phyloP scores from a whole-genome alignment of 345 rosid species.

The Anacardium occidentale region DNA sequence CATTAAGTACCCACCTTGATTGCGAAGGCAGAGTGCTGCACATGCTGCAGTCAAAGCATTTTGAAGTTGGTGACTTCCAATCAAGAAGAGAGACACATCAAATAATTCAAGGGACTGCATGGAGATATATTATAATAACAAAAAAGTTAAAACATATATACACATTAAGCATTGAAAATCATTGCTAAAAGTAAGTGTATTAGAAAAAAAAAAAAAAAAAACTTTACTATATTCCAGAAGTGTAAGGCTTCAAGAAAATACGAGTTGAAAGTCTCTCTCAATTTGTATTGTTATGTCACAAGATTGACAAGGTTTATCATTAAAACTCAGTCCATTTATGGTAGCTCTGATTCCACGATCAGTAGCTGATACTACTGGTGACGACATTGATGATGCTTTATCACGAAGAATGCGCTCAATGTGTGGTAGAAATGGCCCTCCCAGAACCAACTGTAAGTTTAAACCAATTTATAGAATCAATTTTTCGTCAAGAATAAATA shows the following conservation, averaged over 20 bases:
- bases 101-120: constrained; percentile 59
- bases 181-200: neutral
- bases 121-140: neutral
- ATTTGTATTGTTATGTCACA: constrained; percentile 56
- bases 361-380: constrained; percentile 61
- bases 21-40: constrained; percentile 63
- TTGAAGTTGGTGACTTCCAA: constrained; percentile 87
- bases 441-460: constrained; percentile 55
- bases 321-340: constrained; percentile 44
- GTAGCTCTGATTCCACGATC: constrained; percentile 47
- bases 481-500: neutral
- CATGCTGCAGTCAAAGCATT: constrained; percentile 84
- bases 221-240: neutral
- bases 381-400: constrained; percentile 54
- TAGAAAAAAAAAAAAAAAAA: neutral
- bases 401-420: constrained; percentile 59
- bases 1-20: constrained; percentile 46
- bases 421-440: constrained; percentile 89
- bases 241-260: constrained; percentile 30
- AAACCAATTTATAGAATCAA: constrained; percentile 11
- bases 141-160: neutral
- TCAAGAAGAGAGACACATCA: constrained; percentile 63
- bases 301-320: constrained; percentile 53
- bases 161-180: neutral
- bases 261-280: constrained; percentile 48